These are phyloP conservation scores for Dictyostelium firmibasis DNA, from an alignment of 78 protist species.

Conservation along the genomic window DNA sequence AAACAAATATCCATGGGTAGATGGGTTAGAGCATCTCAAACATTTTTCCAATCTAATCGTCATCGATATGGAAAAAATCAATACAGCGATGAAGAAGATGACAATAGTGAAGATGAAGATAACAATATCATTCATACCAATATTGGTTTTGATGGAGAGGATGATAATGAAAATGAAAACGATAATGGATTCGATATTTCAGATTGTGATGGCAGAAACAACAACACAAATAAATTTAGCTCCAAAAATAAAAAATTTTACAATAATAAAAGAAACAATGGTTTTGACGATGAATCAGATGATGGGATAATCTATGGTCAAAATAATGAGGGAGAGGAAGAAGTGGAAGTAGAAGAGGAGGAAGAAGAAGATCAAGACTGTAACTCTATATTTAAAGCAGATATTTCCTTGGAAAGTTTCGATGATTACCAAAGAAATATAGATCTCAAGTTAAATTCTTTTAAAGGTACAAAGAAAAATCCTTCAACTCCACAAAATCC, in stretches of 20 bases:
- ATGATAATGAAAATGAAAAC: not conserved
- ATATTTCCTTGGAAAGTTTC: not conserved
- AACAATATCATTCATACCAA: not conserved
- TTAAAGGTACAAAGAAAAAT: not conserved
- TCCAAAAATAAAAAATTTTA: not conserved
- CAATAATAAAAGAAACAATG: not conserved
- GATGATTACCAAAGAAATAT: slow-evolving; percentile 3
- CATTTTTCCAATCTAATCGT: not conserved
- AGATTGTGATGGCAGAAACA: not conserved
- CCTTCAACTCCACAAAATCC: not conserved
- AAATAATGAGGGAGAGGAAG: not conserved
- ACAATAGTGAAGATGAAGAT: not conserved
- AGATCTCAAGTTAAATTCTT: not conserved
- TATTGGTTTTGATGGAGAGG: not conserved
- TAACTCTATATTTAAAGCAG: not conserved
- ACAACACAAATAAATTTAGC: not conserved
- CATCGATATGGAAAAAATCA: not conserved
- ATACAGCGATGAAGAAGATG: not conserved
- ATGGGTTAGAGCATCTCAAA: not conserved
- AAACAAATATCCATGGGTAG: not conserved
- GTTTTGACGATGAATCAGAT: not conserved
- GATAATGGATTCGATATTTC: not conserved
- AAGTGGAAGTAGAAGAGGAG: not conserved
- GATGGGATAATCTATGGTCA: not conserved
- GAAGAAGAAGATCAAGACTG: not conserved